Base-by-base conservation (phyloP, 2,329 filamentous ascomycete species). In the Fusarium staphyleae region DNA sequence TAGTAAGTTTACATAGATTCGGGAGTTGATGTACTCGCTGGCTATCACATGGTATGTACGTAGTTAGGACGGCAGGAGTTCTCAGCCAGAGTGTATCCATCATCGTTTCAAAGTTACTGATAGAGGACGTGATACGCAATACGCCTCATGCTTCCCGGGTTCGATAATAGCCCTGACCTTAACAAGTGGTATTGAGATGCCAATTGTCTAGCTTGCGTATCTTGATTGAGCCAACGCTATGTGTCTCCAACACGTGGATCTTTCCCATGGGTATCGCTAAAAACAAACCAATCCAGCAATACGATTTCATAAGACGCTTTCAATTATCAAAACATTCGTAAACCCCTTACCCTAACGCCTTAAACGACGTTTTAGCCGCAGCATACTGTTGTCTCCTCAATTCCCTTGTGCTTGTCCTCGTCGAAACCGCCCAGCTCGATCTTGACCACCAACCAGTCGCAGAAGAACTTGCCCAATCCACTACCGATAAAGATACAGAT, bases 401-500 rank as follows among this genome's bases (percentile, higher is more conserved):
- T 71, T 0, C 72, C 75, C 14, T 63, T 65, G 1, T 62, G 52
- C 28, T 61, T 67, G 3, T 60, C 63, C 3, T 66, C 60, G 1
- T 54, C 65, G 1, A 72, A 54, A 3, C 49, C 59, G 1, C 67
- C 69, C 24, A 74, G 48, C 0, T 76, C 70, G n/a, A 81, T 70
- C 48, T 72, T 75, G 40, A 73, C 70, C 18, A 76, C 76, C 66
- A 81, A 69, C 80, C 80, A 83, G 66, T 82, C 79, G 61, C 77
- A 81, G n/a, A 81, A 58, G 62, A 82, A 82, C 69, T 82, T 82
- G 52, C 80, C 80, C 36, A 82, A 58, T 7, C 77, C 76, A 9
- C 78, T 78, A 4, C 80, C 80, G 34, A 82, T 66, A 53, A 93
- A 83, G 67, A 93, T 90, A 63, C 85, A 89, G 54, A 93, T 88